phyloP scores from a whole-genome alignment of 768 basidiomycete genomes.

The Boletus rex-veris region DNA sequence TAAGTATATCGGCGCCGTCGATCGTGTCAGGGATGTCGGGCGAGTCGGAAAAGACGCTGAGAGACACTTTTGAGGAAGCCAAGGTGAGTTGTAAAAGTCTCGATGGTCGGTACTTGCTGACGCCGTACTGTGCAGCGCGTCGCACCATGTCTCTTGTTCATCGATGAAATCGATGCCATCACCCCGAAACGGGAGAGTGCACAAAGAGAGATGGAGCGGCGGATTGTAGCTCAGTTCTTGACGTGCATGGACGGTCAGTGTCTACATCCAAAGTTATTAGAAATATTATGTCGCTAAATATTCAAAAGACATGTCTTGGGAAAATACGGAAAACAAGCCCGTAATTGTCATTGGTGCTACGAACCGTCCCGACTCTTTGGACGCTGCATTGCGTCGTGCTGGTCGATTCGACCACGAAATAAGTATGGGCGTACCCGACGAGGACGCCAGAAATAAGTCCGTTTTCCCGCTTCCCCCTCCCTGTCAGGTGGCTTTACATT shows the following conservation, averaged over 20 bases:
- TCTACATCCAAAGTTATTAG: background rate
- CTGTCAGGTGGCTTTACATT: background rate
- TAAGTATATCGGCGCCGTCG: conserved; percentile 90
- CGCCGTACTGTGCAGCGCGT: conserved; percentile 51
- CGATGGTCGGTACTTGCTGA: background rate
- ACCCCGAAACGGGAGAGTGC: conserved; percentile 98
- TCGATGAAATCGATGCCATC: conserved; percentile 98
- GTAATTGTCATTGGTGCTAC: conserved; percentile 96
- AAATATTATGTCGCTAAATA: background rate
- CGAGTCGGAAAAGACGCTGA: conserved; percentile 93
- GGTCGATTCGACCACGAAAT: conserved; percentile 98
- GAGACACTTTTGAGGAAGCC: conserved; percentile 97
- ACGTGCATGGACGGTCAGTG: conserved; percentile 96
- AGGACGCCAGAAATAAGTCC: conserved; percentile 85
- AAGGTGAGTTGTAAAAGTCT: conserved; percentile 50
- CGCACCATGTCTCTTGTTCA: conserved; percentile 91
- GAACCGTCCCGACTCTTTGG: conserved; percentile 92
- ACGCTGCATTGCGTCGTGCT: conserved; percentile 88
- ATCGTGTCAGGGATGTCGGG: conserved; percentile 99
- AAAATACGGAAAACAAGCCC: conserved; percentile 88
- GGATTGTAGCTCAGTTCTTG: conserved; percentile 95
- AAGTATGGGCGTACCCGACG: conserved; percentile 94
- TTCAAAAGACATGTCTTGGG: conserved; percentile 91
- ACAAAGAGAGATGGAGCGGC: conserved; percentile 95
- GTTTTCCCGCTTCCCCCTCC: conserved; percentile 21